Evolutionary conservation across 352 stramenopile species (phyloP).

Genomic region (Phytophthora crassamura): DNA sequence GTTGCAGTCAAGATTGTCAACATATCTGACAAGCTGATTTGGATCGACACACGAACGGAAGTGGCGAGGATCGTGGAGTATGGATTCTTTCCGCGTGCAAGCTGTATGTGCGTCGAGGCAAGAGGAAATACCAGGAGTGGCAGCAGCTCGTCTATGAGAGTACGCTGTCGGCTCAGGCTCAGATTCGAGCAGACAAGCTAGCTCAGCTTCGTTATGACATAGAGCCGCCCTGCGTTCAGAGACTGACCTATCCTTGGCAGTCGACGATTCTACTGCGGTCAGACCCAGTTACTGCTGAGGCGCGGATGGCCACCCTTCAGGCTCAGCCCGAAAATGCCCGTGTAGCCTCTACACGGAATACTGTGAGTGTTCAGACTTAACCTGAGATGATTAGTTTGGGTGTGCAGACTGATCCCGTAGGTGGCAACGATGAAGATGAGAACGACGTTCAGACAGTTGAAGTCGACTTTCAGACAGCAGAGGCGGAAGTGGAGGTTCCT

Average conservation of each 20-base stretch:
- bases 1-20: constrained; percentile 7
- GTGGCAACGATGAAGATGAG: too few relatives aligned
- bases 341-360: too few relatives aligned
- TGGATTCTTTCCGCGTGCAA: background rate
- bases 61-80: constrained; percentile 7
- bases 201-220: background rate
- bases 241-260: background rate
- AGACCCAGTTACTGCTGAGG: too few relatives aligned
- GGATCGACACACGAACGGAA: background rate
- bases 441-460: too few relatives aligned
- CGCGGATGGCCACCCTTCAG: too few relatives aligned
- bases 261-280: background rate
- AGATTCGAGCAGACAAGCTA: background rate
- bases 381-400: too few relatives aligned
- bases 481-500: too few relatives aligned
- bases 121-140: constrained; percentile 1
- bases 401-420: too few relatives aligned
- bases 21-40: background rate
- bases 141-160: constrained; percentile 5
- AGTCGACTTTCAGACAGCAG: too few relatives aligned
- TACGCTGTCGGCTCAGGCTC: background rate
- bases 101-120: constrained; percentile 5
- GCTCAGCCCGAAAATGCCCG: too few relatives aligned
- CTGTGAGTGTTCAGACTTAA: too few relatives aligned
- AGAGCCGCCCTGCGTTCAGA: background rate